Evolutionary conservation across 2,329 filamentous ascomycete genomes (phyloP), one percentile per base, ranked within the genome.

Genomic region (Colletotrichum horii): DNA sequence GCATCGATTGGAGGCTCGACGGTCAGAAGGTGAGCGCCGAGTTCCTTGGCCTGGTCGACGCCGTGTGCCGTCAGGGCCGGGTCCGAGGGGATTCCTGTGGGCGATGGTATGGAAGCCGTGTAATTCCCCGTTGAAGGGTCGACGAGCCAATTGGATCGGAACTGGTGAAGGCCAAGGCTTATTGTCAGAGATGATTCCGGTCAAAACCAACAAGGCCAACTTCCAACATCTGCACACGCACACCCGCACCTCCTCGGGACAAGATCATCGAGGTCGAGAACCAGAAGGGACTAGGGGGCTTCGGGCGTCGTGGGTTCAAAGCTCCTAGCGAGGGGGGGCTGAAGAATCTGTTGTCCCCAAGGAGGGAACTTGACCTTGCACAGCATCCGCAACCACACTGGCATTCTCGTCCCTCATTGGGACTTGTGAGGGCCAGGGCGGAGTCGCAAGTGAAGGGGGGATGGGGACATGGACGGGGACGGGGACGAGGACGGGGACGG

Each of bases 141-240:
- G 76, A 98, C 95, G 58, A 92, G 91, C 95, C 96, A 98, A 83
- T 94, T 96, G 78, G 94, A 93, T 77, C 97, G 95, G 85, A 98
- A 98, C 96, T 97, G 58, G 58, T 71, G 58, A 55, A 34, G 24
- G 62, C 56, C 72, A 71, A 66, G 73, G 56, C 67, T 52, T 30
- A 24, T 55, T 58, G 66, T 79, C 74, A 78, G 61, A 65, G 65
- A 62, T n/a, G 69, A 67, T 61, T 64, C 62, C 64, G 34, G 55
- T 43, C 43, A 52, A 60, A 67, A 58, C 38, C 56, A 75, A 55
- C 69, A 61, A 64, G 36, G 66, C 34, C 38, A 55, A 67, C 30
- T 26, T 32, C 22, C 30, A 34, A 52, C 22, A 22, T 38, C 38
- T 52, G 16, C 66, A 32, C 48, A 58, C 38, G n/a, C 26, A 55